Percentiles rank a stretch among this genome's conserved stretches.
Conservation (phyloP, 495 filamentous ascomycete species). For the Delitschia confertaspora region DNA sequence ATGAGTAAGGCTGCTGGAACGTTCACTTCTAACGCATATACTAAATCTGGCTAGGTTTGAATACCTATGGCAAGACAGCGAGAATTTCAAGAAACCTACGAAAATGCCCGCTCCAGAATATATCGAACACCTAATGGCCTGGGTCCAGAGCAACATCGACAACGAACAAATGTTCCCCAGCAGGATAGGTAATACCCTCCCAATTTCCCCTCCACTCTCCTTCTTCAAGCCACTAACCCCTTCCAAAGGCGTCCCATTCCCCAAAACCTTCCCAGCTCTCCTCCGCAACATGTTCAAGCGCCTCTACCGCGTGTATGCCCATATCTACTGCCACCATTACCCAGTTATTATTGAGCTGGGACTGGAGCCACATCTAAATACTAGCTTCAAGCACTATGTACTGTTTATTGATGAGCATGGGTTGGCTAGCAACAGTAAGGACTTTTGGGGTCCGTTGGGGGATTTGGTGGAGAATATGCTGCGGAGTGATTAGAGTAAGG, state of each 20-base stretch:
- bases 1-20: constrained; percentile 58
- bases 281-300: constrained; percentile 95
- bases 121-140: constrained; percentile 93
- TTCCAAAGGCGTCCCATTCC: constrained; percentile 75
- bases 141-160: constrained; percentile 92
- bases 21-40: background rate
- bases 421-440: constrained; percentile 72
- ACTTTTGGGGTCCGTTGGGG: constrained; percentile 95
- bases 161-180: constrained; percentile 92
- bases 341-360: constrained; percentile 91
- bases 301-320: constrained; percentile 95
- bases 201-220: too few species aligned
- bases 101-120: constrained; percentile 97
- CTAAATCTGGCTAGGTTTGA: constrained; percentile 58
- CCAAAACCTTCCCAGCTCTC: constrained; percentile 78
- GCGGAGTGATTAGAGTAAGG: constrained; percentile 59
- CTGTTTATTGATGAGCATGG: constrained; percentile 92
- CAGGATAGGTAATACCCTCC: constrained; percentile 59
- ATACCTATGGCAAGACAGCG: constrained; percentile 95
- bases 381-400: constrained; percentile 98
- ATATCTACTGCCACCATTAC: constrained; percentile 99
- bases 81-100: constrained; percentile 86
- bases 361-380: constrained; percentile 95
- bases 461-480: constrained; percentile 97
- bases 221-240: constrained; percentile 17